Conservation (phyloP, 1,139 yeast species). For the Blastobotrys petasosporus region DNA sequence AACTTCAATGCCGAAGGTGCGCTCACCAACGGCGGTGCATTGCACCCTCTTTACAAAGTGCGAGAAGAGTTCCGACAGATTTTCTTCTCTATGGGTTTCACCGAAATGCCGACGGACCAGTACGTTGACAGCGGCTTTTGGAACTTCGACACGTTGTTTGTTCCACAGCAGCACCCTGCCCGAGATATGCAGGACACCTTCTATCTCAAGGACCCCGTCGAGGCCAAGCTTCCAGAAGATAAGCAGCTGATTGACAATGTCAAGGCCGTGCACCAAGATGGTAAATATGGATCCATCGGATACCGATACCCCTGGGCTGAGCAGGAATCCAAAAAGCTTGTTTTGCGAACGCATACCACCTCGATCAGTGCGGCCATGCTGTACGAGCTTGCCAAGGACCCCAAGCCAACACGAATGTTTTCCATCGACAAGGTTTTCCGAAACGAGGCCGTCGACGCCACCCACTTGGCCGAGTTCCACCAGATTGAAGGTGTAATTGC, state of each 20-base stretch:
- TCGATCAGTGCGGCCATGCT: conserved; percentile 88
- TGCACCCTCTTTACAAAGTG: conserved; percentile 93
- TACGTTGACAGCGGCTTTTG: conserved; percentile 98
- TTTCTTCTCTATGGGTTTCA: conserved; percentile 95
- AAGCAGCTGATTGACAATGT: conserved; percentile 69
- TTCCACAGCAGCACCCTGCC: conserved; percentile 99
- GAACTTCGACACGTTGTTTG: conserved; percentile 94
- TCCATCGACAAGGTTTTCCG: conserved; percentile 98
- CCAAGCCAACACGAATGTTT: conserved; percentile 84
- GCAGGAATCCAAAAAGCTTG: conserved; percentile 84
- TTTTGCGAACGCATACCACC: conserved; percentile 94
- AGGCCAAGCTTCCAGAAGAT: conserved; percentile 78
- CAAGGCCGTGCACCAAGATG: conserved; percentile 78
- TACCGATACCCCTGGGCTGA: conserved; percentile 97
- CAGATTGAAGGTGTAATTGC: conserved; percentile 99
- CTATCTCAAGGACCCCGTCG: conserved; percentile 85
- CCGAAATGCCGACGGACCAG: conserved; percentile 98
- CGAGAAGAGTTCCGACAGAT: conserved; percentile 97
- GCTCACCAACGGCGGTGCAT: conserved; percentile 79
- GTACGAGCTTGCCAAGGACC: conserved; percentile 59
- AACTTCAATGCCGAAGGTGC: conserved; percentile 95
- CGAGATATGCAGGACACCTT: conserved; percentile 98
- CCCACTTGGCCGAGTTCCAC: conserved; percentile 99
- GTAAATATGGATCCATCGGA: conserved; percentile 92
- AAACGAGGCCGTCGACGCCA: conserved; percentile 99